Base-by-base conservation (phyloP, 2,329 filamentous ascomycete species). In the Trichoderma koningii region DNA sequence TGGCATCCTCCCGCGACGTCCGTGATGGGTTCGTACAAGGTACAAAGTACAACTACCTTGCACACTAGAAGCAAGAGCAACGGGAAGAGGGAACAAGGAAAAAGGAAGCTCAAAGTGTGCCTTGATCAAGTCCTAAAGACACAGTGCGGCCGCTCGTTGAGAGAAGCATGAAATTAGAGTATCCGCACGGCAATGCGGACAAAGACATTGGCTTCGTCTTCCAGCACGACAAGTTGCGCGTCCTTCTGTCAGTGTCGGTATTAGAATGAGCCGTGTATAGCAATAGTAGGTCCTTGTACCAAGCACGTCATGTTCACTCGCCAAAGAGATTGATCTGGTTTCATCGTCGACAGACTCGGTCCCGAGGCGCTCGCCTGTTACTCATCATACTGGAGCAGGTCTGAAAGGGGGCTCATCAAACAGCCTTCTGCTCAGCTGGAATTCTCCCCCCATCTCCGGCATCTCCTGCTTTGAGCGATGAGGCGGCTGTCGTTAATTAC, bases 121-220 rank as follows among this genome's bases (percentile, higher is more conserved):
- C 50, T 19, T 30, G 28, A 41, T 17, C 44, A 44, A 44, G 10
- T 38, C 34, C 23, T 28, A 21, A 17, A 48, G 28, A 41, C 56
- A 60, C 56, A 60, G 56, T 51, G 45, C 47, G 45, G 45, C 34
- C 30, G 21, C 19, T n/a, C n/a, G 51, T 19, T 10, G 34, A 23
- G 52, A 41, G 34, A 55, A 21, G 52, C 52, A 55, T 42, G 34
- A 55, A 55, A 55, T 55, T 55, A n/a, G 44, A 42, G 47, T 38
- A 38, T 51, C 45, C 45, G 30, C 56, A 60, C 45, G 56, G 56
- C 56, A 52, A 51, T 60, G 41, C 30, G 34, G 30, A 23, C 50
- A 52, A 52, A 26, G 26, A 28, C 41, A 14, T 7, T 9, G 17
- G 41, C 41, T n/a, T n/a, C 41, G 15, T 14, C 41, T 44, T n/a